Percentiles rank a stretch among this genome's conserved stretches.
These are phyloP conservation scores for Coprinellus micaceus DNA, from an alignment of 768 basidiomycete genomes.

Conservation along the genomic window DNA sequence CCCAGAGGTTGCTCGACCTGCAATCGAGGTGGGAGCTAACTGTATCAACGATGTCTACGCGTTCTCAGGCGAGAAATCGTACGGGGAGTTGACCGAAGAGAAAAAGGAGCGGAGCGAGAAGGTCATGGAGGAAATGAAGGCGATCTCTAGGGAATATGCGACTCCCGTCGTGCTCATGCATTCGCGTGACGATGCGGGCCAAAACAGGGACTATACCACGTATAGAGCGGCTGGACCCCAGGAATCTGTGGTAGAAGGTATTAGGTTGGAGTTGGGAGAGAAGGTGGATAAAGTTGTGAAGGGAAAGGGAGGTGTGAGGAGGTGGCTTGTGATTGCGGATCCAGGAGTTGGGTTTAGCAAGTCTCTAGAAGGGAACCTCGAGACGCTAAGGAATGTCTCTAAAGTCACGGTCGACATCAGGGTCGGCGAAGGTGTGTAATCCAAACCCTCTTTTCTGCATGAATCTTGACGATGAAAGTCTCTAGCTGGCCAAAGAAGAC, in stretches of 20 bases:
- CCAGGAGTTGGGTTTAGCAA: slow-evolving; percentile 97
- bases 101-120: slow-evolving; percentile 29
- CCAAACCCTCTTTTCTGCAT: background rate
- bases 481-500: slow-evolving; percentile 17
- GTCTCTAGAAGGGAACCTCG: slow-evolving; percentile 66
- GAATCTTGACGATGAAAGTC: background rate
- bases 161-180: slow-evolving; percentile 94
- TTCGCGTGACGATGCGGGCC: slow-evolving; percentile 78
- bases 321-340: slow-evolving; percentile 89
- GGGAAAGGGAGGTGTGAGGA: slow-evolving; percentile 66
- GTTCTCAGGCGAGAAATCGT: slow-evolving; percentile 61
- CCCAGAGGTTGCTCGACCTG: slow-evolving; percentile 69
- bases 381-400: slow-evolving; percentile 53
- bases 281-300: slow-evolving; percentile 63
- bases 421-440: slow-evolving; percentile 27
- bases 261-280: slow-evolving; percentile 66
- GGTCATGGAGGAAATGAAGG: slow-evolving; percentile 58
- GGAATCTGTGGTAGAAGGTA: slow-evolving; percentile 58
- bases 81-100: slow-evolving; percentile 24
- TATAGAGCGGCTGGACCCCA: slow-evolving; percentile 37
- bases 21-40: slow-evolving; percentile 79
- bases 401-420: slow-evolving; percentile 40
- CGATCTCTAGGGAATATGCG: slow-evolving; percentile 54
- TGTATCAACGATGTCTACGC: slow-evolving; percentile 93
- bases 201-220: slow-evolving; percentile 60